Evolutionary conservation across 1,284 basidiomycete genomes (phyloP), one percentile per base, ranked within the genome.

Genomic region (Hemileia vastatrix): DNA sequence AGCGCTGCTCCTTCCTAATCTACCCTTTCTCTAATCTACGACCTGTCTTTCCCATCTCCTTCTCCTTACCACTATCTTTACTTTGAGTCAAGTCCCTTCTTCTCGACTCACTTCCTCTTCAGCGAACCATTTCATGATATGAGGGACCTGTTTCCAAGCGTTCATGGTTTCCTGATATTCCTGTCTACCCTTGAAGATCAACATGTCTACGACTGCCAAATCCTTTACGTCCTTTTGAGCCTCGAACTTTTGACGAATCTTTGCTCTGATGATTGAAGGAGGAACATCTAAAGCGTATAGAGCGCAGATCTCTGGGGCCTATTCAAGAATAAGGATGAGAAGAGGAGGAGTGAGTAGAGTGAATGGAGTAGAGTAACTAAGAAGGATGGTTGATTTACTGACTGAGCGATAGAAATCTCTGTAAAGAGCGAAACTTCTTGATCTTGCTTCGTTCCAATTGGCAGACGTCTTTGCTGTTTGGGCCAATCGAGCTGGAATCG

Each of bases 151-250:
- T 77, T 93, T 93, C 92, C 92, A 96, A 69, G 82, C 83, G 76
- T 96, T 96, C 81, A 95, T 82, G 52, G 87, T 87, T 81, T 93
- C 94, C 80, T 97, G 94, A 75, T 85, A 92, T 71, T 96, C 91
- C 77, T 86, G 86, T 67, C 85, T 80, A 65, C 83, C 83, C 81
- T 97, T 96, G 77, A 86, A 82, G 54, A 96, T 76, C 70, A 97
- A 81, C 56, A 95, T 79, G 76, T 98, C 90, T 75, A 96, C 84
- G 49, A 89, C 84, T 61, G 85, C 83, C 33, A 84, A 77, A 78
- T 98, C 91, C 57, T 85, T 84, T 55, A 96, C 83, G 71, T 87
- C 79, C 66, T 86, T 83, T 80, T 92, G 87, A 70, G 82, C 81
- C 77, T 97, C 94, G 71, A 95, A 97, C 68, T 86, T 83, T 70